Conservation (phyloP, 495 filamentous ascomycete genomes). For the Cercophora sp. region DNA sequence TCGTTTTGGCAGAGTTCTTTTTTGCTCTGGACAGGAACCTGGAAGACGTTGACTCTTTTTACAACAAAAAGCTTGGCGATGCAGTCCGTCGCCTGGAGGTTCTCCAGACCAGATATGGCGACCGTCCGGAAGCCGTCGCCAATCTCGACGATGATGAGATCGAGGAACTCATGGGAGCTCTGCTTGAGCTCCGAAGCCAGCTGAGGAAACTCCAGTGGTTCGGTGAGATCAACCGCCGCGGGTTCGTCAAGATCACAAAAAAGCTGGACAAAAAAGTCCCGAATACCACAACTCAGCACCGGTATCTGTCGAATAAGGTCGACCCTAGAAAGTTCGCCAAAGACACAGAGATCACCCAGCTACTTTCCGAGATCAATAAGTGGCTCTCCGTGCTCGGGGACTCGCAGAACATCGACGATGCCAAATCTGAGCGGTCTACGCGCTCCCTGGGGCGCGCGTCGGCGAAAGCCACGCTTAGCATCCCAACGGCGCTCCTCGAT, state of each 20-base stretch:
- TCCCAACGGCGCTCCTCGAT: constrained; percentile 63
- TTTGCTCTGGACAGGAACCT: constrained; percentile 92
- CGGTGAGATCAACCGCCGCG: constrained; percentile 90
- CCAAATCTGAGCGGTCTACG: constrained; percentile 64
- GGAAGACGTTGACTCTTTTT: constrained; percentile 91
- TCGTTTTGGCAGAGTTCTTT: constrained; percentile 71
- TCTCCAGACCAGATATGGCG: constrained; percentile 78
- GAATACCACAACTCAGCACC: constrained; percentile 65
- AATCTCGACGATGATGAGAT: constrained; percentile 66
- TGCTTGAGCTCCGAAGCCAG: constrained; percentile 82
- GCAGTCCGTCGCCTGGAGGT: constrained; percentile 75
- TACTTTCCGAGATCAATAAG: constrained; percentile 77
- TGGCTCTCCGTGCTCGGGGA: constrained; percentile 84
- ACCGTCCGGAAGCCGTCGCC: constrained; percentile 43
- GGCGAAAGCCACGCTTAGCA: constrained; percentile 64
- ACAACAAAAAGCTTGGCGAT: constrained; percentile 90
- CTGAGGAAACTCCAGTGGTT: constrained; percentile 94
- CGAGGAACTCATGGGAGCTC: constrained; percentile 81
- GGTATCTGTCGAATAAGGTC: constrained; percentile 83
- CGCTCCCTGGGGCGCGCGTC: constrained; percentile 67
- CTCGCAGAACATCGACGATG: constrained; percentile 64
- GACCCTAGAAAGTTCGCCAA: constrained; percentile 80
- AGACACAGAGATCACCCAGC: constrained; percentile 58
- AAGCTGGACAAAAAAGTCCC: constrained; percentile 91
- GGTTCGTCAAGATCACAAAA: constrained; percentile 97